These are phyloP conservation scores for Pseudogymnoascus verrucosus DNA, from an alignment of 2,329 filamentous ascomycete species.

Conservation along the genomic window DNA sequence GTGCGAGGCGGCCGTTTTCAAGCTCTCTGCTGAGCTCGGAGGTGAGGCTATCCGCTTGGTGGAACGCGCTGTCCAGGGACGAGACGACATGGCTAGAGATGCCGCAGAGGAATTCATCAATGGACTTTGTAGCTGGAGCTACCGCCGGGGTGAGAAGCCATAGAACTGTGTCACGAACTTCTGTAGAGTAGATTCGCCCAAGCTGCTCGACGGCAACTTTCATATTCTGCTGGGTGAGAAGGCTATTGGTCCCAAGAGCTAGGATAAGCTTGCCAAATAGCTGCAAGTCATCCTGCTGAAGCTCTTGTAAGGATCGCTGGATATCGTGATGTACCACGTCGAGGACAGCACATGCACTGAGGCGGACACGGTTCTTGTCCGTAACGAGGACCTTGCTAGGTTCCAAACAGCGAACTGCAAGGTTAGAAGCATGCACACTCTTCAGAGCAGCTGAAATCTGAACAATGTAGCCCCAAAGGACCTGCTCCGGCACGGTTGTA, in stretches of 20 bases:
- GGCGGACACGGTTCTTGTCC: conserved; percentile 78
- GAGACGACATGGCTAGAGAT: conserved; percentile 72
- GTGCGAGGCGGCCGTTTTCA: conserved; percentile 80
- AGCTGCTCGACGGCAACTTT: conserved; percentile 69
- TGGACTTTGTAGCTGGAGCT: conserved; percentile 54
- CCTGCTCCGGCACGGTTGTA: conserved; percentile 53
- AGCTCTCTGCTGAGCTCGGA: conserved; percentile 70
- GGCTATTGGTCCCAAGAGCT: conserved; percentile 66
- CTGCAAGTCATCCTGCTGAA: conserved; percentile 81
- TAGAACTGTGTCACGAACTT: conserved; percentile 68
- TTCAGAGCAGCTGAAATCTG: conserved; percentile 86
- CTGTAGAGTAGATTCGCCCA: conserved; percentile 64
- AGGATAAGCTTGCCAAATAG: conserved; percentile 80
- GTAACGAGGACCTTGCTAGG: conserved; percentile 85
- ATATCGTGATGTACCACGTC: conserved; percentile 82
- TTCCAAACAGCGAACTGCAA: conserved; percentile 81
- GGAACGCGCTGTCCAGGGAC: conserved; percentile 70
- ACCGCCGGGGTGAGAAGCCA: conserved; percentile 70
- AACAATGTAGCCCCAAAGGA: conserved; percentile 85
- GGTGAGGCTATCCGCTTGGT: conserved; percentile 66
- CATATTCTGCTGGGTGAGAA: conserved; percentile 48
- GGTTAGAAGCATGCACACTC: conserved; percentile 69
- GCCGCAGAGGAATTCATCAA: conserved; percentile 70
- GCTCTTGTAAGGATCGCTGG: conserved; percentile 58
- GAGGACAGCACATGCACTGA: conserved; percentile 81